Base-by-base conservation (phyloP, 2,329 filamentous ascomycete genomes). In the Paecilomyces formosus region DNA sequence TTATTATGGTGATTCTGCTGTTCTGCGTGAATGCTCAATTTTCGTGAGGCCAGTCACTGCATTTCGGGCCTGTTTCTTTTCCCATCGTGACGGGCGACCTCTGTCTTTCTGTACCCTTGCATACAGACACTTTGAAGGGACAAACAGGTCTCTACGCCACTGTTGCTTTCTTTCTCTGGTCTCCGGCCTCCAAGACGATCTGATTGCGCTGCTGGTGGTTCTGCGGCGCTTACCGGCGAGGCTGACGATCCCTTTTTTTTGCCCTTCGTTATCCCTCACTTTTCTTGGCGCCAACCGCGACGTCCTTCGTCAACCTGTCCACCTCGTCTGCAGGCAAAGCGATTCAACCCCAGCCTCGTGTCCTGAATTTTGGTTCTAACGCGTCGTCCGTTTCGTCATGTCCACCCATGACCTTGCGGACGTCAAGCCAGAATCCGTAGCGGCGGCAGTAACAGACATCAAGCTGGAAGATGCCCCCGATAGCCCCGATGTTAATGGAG, bases 341-440 rank as follows among this genome's bases (percentile, higher is more conserved):
- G 53, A 50, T 30, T 30, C 39, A 51, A 31, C 53, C 31, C 55
- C 31, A 45, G 30, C 22, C 52, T 55, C 55, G 57, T 39, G 54
- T 30, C 61, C 61, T 61, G 61, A 63, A 54, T 50, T 55, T 63
- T 63, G 63, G 58, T 59, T 58, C 63, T 64, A 62, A 62, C 61
- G 60, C 59, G 56, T 58, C 57, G 71, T 70, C 68, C 68, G 66
- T 69, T 68, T 73, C 71, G 72, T 74, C 72, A 77, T 76, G 74
- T 71, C 71, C 64, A 63, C 68, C 66, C 71, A 75, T 73, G 73
- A 71, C 70, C 65, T 70, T 66, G 71, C 73, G 66, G 74, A 76
- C 68, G 66, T 63, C 63, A 69, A 71, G 61, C 61, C 69, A 64
- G 69, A 71, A 63, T 64, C 66, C 28, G 68, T 70, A 66, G 65